phyloP scores from a whole-genome alignment of 805 yeast genomes.

The Wickerhamiella kazuoi region DNA sequence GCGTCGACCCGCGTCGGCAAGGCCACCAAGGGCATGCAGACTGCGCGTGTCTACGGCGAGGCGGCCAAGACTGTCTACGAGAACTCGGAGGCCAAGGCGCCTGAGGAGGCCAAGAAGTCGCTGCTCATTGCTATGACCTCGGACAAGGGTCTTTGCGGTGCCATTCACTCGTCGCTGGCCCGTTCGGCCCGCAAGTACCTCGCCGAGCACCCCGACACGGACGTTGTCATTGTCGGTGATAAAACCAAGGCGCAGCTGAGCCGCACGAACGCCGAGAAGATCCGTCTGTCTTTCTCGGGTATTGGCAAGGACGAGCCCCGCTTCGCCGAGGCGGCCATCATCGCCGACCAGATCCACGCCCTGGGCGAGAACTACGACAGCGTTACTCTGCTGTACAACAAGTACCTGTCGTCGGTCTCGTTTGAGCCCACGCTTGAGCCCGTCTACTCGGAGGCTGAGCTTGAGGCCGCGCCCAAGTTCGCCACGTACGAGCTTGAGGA shows the following conservation, averaged over 20 bases:
- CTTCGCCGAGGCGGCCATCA: conserved; percentile 72
- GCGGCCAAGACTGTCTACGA: conserved; percentile 65
- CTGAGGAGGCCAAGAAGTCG: conserved; percentile 40
- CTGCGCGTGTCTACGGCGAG: conserved; percentile 68
- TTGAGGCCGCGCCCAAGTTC: conserved; percentile 72
- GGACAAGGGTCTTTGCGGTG: conserved; percentile 98
- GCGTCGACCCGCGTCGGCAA: conserved; percentile 92
- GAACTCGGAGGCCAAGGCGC: conserved; percentile 58
- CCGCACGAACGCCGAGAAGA: conserved; percentile 56
- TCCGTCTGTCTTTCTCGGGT: conserved; percentile 70
- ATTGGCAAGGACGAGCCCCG: conserved; percentile 95
- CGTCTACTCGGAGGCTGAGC: conserved; percentile 49
- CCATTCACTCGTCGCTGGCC: conserved; percentile 89
- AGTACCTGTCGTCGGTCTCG: conserved; percentile 71
- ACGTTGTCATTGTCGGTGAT: conserved; percentile 83
- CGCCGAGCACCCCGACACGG: conserved; percentile 46
- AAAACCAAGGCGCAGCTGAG: conserved; percentile 75
- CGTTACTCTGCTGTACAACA: conserved; percentile 72
- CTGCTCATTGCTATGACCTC: conserved; percentile 79
- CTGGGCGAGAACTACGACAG: conserved; percentile 44
- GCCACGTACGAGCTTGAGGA: conserved; percentile 59
- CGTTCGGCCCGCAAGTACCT: conserved; percentile 65
- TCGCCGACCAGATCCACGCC: conserved; percentile 64
- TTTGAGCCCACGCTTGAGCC: conserved; percentile 66
- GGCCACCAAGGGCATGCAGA: conserved; percentile 88